Evolutionary conservation across 495 filamentous ascomycete species (phyloP), one percentile per base, ranked within the genome.

Genomic region (Penicillium bovifimosum): DNA sequence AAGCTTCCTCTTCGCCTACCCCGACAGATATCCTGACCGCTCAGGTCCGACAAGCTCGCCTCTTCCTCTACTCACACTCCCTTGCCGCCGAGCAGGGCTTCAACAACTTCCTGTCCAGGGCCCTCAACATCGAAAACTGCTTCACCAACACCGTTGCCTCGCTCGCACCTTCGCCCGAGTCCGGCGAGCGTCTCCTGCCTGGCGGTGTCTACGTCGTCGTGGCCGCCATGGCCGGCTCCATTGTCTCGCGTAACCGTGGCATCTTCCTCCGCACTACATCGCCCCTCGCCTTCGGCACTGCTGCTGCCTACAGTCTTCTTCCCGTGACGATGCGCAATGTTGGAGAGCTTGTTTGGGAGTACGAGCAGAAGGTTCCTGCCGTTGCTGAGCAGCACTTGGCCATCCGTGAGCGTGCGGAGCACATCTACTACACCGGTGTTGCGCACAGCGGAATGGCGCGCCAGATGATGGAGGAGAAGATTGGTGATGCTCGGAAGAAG

Each of bases 151-250:
- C 93, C 41, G 71, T 98, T 57, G 87, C 90, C 27, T 86, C 84
- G 0, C 82, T 98, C 9, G 91, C 90, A 32, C 93, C 93, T 18
- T 76, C 90, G 9, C 82, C 84, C 51, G 85, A 90, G 64, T 85
- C 81, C 43, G 84, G 85, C 55, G 93, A 98, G 72, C 81, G 81
- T 58, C 76, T 97, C 13, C 80, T 95, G 64, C 93, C 93, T 24
- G 90, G 91, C 5, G 69, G 82, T 33, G 78, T 96, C 54, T 96
- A 96, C 73, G 89, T 96, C 32, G 81, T 96, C 11, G 90, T 98
- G 2, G 81, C 90, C 9, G 83, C 87, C 53, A 96, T 98, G 90
- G 86, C 91, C 28, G 91, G 91, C 56, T 87, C 82, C 58, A 96
- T 98, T 63, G 73, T 95, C 27, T 79, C 87, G 39, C 81, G 93